A percentile compares a stretch with the other conserved stretches of the same genome.
phyloP scores from a whole-genome alignment of 305 asterid species.

The Salvia sclarea region DNA sequence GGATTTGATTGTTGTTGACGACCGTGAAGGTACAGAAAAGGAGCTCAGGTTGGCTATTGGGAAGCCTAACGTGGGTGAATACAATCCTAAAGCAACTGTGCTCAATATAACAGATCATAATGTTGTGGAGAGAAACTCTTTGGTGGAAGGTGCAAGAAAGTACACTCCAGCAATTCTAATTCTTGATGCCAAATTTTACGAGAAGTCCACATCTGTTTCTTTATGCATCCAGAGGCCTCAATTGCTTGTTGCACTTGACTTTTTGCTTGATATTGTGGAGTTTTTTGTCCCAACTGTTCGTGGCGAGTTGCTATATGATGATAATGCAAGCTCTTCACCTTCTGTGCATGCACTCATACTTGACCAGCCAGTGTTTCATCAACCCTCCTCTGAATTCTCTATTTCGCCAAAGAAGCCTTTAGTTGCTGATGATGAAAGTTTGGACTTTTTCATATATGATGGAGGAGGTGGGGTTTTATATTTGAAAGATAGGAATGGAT shows the following conservation, averaged over 20 bases:
- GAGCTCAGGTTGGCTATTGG: conserved; percentile 90
- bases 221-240: conserved; percentile 96
- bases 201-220: conserved; percentile 58
- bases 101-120: conserved; percentile 38
- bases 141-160: conserved; percentile 41
- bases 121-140: conserved; percentile 33
- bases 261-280: conserved; percentile 82
- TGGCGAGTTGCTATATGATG: conserved; percentile 61
- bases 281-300: conserved; percentile 94
- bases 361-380: conserved; percentile 66
- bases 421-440: conserved; percentile 84
- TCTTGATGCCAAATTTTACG: conserved; percentile 75
- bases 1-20: conserved; percentile 79
- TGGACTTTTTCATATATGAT: conserved; percentile 76
- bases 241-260: conserved; percentile 92
- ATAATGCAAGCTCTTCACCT: conserved; percentile 50
- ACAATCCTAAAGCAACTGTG: conserved; percentile 41
- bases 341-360: conserved; percentile 68
- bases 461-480: conserved; percentile 88
- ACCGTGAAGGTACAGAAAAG: conserved; percentile 88
- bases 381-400: conserved; percentile 64
- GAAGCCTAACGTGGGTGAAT: conserved; percentile 64
- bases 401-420: conserved; percentile 79
- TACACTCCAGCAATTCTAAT: conserved; percentile 80
- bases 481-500: conserved; percentile 72